Conservation (phyloP, 2,329 filamentous ascomycete species). For the Dothideomycetidae sp. region DNA sequence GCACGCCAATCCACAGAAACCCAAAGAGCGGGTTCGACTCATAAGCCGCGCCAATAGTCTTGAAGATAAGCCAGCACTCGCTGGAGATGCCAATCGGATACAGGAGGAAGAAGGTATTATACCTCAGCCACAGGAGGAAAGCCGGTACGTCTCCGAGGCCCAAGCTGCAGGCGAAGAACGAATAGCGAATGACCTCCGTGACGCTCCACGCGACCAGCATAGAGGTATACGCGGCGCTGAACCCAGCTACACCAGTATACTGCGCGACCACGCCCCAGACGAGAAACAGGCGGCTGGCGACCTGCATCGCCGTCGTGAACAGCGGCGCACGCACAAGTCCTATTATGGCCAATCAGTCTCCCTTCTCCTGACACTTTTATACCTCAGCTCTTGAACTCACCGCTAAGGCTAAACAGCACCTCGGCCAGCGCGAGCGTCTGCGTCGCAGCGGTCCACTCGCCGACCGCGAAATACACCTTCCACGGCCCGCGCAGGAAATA, state of each 20-base stretch:
- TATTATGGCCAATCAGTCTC: slow-evolving; percentile 22
- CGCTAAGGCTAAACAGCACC: slow-evolving; percentile 63
- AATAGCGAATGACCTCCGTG: slow-evolving; percentile 88
- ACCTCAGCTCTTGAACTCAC: slow-evolving; percentile 34
- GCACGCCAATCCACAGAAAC: slow-evolving; percentile 47
- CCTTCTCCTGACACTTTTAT: background rate
- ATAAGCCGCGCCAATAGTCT: slow-evolving; percentile 45
- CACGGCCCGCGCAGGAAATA: slow-evolving; percentile 29
- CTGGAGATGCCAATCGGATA: slow-evolving; percentile 86
- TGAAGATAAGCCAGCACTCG: slow-evolving; percentile 70
- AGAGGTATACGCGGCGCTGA: slow-evolving; percentile 49
- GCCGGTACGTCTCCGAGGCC: slow-evolving; percentile 41
- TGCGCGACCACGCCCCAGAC: slow-evolving; percentile 71
- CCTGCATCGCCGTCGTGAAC: slow-evolving; percentile 78
- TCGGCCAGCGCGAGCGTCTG: slow-evolving; percentile 77
- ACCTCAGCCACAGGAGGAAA: slow-evolving; percentile 62
- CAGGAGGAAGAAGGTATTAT: slow-evolving; percentile 85
- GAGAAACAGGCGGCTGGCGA: slow-evolving; percentile 71
- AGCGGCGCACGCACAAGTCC: slow-evolving; percentile 77
- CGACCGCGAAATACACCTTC: slow-evolving; percentile 47
- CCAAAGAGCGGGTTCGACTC: slow-evolving; percentile 38
- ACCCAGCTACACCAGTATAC: slow-evolving; percentile 51
- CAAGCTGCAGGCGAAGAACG: slow-evolving; percentile 71
- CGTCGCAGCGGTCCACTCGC: slow-evolving; percentile 59
- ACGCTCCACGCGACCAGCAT: slow-evolving; percentile 81